Evolutionary conservation across 805 yeast species (phyloP).

Genomic region (Candida sonorensis): DNA sequence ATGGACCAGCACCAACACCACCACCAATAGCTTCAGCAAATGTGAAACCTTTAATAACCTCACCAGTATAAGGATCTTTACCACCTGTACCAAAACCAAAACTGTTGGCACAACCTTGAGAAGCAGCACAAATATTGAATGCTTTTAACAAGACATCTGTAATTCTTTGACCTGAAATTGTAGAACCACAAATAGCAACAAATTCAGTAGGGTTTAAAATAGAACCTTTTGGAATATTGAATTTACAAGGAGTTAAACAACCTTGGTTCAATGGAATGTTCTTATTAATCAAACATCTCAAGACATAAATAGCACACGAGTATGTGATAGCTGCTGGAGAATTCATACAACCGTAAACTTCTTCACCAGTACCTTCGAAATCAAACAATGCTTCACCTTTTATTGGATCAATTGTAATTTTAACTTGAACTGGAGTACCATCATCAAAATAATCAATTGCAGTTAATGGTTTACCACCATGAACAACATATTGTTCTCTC

Average conservation of each 20-base stretch:
- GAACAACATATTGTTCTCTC: conserved; percentile 33
- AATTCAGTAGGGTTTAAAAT: conserved; percentile 36
- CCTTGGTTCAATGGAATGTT: conserved; percentile 54
- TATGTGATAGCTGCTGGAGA: conserved; percentile 49
- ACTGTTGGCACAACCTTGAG: conserved; percentile 54
- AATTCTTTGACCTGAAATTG: conserved; percentile 50
- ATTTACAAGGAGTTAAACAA: conserved; percentile 38
- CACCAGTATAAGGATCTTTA: conserved; percentile 30
- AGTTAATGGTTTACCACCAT: conserved; percentile 25
- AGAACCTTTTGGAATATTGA: conserved; percentile 27
- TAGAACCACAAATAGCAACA: conserved; percentile 48
- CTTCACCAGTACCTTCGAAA: conserved; percentile 44
- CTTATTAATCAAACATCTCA: conserved; percentile 41
- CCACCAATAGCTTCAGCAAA: conserved; percentile 50
- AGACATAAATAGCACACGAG: conserved; percentile 47
- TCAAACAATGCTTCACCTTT: conserved; percentile 41
- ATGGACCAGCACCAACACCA: conserved; percentile 46
- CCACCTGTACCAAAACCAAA: conserved; percentile 49
- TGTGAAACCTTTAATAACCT: conserved; percentile 41
- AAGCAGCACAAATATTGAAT: conserved; percentile 49
- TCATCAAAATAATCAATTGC: conserved; percentile 48
- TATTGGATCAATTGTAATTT: conserved; percentile 33
- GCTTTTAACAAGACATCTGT: conserved; percentile 49
- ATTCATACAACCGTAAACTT: conserved; percentile 46
- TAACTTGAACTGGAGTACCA: conserved; percentile 43